Conservation (phyloP, 1,139 yeast species). For the Schizosaccharomyces versatilis region DNA sequence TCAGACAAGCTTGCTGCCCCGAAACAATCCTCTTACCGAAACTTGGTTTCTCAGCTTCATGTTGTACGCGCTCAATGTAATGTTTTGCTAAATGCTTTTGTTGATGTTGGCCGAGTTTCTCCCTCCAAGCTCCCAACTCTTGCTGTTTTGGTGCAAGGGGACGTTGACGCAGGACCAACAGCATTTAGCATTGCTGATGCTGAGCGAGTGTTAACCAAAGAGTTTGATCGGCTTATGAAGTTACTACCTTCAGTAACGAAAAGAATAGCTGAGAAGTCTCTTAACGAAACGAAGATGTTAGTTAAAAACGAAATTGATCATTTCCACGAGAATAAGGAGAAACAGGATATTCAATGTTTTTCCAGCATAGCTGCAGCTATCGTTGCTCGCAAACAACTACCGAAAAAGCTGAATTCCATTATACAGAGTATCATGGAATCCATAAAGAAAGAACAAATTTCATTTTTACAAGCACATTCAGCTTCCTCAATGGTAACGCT, state of each 20-base stretch:
- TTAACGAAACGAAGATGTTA: slow-evolving; percentile 61
- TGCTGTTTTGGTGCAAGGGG: slow-evolving; percentile 84
- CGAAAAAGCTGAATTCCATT: slow-evolving; percentile 69
- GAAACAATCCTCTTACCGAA: slow-evolving; percentile 40
- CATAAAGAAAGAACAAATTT: slow-evolving; percentile 52
- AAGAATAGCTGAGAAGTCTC: slow-evolving; percentile 45
- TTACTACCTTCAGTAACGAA: slow-evolving; percentile 50
- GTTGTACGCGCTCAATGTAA: slow-evolving; percentile 75
- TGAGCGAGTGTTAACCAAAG: slow-evolving; percentile 41
- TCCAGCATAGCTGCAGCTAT: slow-evolving; percentile 62
- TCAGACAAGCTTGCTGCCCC: slow-evolving; percentile 27
- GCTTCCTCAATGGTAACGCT: slow-evolving; percentile 48
- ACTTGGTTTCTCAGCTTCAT: slow-evolving; percentile 65
- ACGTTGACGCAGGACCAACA: slow-evolving; percentile 79
- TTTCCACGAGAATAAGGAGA: slow-evolving; percentile 32
- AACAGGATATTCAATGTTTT: slow-evolving; percentile 40
- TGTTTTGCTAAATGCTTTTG: slow-evolving; percentile 55
- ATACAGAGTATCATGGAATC: slow-evolving; percentile 87
- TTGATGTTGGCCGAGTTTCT: slow-evolving; percentile 52
- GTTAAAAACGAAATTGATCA: slow-evolving; percentile 46
- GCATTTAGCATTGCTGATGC: slow-evolving; percentile 73
- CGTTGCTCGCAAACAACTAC: slow-evolving; percentile 33
- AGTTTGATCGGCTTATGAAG: slow-evolving; percentile 42
- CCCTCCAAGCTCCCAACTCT: slow-evolving; percentile 60
- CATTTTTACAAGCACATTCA: slow-evolving; percentile 44